Evolutionary conservation across 192 early-diverging fungal species (phyloP).

Genomic region (Fimicolochytrium jonesii): DNA sequence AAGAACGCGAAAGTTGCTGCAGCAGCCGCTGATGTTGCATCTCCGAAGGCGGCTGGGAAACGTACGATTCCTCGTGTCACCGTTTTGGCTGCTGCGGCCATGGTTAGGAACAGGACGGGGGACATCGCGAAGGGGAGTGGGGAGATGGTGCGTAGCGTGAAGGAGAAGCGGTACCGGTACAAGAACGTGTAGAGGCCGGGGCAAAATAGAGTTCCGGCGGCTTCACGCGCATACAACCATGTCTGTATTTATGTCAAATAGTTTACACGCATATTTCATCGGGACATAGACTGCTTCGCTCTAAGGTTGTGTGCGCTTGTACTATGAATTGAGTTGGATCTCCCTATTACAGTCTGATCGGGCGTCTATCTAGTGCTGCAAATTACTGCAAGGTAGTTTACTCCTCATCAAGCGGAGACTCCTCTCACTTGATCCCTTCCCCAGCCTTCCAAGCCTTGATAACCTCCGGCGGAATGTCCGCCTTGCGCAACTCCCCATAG

Average conservation of each 20-base stretch:
- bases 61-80: constrained; percentile 34
- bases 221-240: no score
- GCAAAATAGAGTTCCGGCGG: no score
- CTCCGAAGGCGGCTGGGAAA: neutral
- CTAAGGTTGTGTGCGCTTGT: no score
- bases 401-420: no score
- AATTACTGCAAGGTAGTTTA: no score
- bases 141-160: constrained; percentile 26
- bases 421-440: constrained; percentile 2
- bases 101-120: constrained; percentile 36
- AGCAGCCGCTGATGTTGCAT: neutral
- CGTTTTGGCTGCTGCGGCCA: constrained; percentile 30
- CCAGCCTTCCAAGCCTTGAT: constrained; percentile 17
- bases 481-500: constrained; percentile 31
- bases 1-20: neutral
- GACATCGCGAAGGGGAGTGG: constrained; percentile 37
- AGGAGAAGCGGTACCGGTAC: constrained; percentile 37
- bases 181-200: constrained; percentile 45
- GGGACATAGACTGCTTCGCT: no score
- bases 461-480: constrained; percentile 30
- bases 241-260: no score
- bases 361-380: no score
- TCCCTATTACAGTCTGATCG: no score
- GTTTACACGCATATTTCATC: no score
- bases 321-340: no score